phyloP scores from a whole-genome alignment of 2,329 filamentous ascomycete genomes.

The Sclerotinia borealis region DNA sequence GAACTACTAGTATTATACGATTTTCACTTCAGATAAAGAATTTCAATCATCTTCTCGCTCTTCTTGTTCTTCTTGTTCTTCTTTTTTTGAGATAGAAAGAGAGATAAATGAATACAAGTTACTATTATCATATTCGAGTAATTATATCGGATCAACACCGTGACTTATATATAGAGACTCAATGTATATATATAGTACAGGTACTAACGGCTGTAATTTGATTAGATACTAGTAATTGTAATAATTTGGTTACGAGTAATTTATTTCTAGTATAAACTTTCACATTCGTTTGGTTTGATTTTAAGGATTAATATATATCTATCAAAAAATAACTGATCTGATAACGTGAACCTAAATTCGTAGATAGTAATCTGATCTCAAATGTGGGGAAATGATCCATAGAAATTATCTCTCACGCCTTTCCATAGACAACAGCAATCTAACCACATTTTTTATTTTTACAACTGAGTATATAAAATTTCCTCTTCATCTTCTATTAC shows the following conservation, averaged over 20 bases:
- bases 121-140: too few relatives aligned
- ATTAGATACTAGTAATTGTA: too few relatives aligned
- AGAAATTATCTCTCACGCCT: neutral
- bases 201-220: too few relatives aligned
- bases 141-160: neutral
- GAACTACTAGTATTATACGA: too few relatives aligned
- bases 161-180: neutral
- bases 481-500: neutral
- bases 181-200: too few relatives aligned
- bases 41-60: too few relatives aligned
- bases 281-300: neutral
- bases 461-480: neutral
- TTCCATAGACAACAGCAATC: neutral
- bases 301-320: neutral
- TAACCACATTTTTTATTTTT: neutral
- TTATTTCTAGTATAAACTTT: too few relatives aligned
- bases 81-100: neutral
- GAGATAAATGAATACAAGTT: neutral
- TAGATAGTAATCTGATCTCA: neutral
- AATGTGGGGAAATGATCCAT: neutral
- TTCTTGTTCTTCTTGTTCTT: neutral
- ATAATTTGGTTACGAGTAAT: too few relatives aligned
- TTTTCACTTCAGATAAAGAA: too few relatives aligned
- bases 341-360: neutral
- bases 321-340: neutral